These are phyloP conservation scores for Candida cerambycidarum DNA, from an alignment of 805 yeast species.

Conservation along the genomic window DNA sequence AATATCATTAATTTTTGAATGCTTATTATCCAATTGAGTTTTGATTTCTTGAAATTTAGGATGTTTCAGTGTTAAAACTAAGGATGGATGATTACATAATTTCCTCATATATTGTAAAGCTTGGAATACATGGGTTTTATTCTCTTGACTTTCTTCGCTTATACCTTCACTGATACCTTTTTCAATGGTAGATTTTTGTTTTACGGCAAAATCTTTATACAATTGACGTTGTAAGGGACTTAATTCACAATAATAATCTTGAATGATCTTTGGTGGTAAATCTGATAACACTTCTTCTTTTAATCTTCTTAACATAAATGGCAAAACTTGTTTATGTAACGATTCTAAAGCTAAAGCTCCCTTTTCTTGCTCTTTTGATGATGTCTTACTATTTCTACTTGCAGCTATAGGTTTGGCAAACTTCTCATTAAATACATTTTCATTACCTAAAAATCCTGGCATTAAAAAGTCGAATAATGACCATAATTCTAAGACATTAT, in stretches of 20 bases:
- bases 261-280: slow-evolving; percentile 96
- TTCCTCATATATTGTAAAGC: slow-evolving; percentile 97
- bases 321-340: slow-evolving; percentile 92
- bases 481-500: slow-evolving; percentile 95
- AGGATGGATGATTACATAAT: slow-evolving; percentile 93
- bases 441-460: slow-evolving; percentile 98
- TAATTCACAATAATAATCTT: slow-evolving; percentile 95
- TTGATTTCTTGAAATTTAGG: slow-evolving; percentile 77
- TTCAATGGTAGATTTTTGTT: slow-evolving; percentile 72
- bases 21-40: slow-evolving; percentile 55
- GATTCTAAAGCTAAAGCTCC: slow-evolving; percentile 97
- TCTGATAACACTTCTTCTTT: slow-evolving; percentile 96
- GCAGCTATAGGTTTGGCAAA: slow-evolving; percentile 98
- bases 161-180: slow-evolving; percentile 52
- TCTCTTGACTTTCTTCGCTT: slow-evolving; percentile 33
- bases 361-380: slow-evolving; percentile 92
- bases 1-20: slow-evolving; percentile 65
- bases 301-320: slow-evolving; percentile 92
- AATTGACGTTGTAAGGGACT: slow-evolving; percentile 86
- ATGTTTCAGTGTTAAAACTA: slow-evolving; percentile 78
- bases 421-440: slow-evolving; percentile 87
- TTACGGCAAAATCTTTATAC: slow-evolving; percentile 84
- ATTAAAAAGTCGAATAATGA: slow-evolving; percentile 94
- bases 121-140: slow-evolving; percentile 92
- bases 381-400: slow-evolving; percentile 81